Conservation (phyloP, 441 rosid genomes). For the Theobroma grandiflorum region DNA sequence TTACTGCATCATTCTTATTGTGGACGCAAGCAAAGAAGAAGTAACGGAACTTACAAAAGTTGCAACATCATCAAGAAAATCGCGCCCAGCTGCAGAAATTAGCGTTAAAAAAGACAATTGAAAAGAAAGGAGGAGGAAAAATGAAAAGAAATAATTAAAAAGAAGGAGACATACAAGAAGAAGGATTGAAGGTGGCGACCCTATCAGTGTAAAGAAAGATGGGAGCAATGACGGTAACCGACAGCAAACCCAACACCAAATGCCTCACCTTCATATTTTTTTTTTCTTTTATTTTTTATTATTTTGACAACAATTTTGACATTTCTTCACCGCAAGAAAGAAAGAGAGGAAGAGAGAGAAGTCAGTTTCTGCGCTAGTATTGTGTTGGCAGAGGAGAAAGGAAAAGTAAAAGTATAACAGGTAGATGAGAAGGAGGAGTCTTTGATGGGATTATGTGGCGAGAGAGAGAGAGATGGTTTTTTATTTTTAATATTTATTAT, state of each 20-base stretch:
- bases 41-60: constrained; percentile 51
- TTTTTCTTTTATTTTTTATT: background rate
- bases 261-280: constrained; percentile 52
- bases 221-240: constrained; percentile 65
- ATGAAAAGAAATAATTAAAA: background rate
- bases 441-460: too few species aligned
- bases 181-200: constrained; percentile 45
- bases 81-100: constrained; percentile 49
- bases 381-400: background rate
- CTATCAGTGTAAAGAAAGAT: constrained; percentile 58
- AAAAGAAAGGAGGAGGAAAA: background rate
- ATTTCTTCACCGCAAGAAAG: background rate
- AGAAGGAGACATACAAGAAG: constrained; percentile 43
- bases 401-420: background rate
- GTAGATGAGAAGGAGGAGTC: too few species aligned
- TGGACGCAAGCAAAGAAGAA: background rate
- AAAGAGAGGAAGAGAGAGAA: background rate
- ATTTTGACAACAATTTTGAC: background rate
- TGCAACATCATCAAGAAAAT: constrained; percentile 60
- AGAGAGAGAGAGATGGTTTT: background rate
- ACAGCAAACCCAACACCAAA: constrained; percentile 57
- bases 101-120: background rate
- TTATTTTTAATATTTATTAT: background rate
- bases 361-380: background rate
- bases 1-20: background rate